Base-by-base conservation (phyloP, 2,329 filamentous ascomycete genomes). In the Calonectria hawksworthii region DNA sequence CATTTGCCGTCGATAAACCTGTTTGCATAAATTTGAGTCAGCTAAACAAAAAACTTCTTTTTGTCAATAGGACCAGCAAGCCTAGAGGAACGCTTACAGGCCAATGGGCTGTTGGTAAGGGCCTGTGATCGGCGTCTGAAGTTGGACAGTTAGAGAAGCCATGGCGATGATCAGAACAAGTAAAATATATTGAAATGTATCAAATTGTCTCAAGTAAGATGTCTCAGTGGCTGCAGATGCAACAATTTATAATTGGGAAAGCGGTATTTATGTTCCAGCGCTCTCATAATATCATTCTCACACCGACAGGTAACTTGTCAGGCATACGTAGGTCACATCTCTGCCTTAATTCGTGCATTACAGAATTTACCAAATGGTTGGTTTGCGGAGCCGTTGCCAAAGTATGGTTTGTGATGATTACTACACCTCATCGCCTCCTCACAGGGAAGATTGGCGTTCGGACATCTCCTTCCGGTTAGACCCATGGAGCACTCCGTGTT, bases 1-100 rank as follows among this genome's bases (percentile, higher is more conserved):
- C 93, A 98, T 86, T 98, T 93, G 86, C 96, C 96, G 91, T 98
- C 96, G 91, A 97, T 96, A 90, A 95, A 96, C 73, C 93, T 94
- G 83, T 10, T 41, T 18, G 13, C 10, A 41, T 18, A 41, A 41
- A 14, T 41, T 41, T 41, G 14, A 18, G 36, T 41, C 16, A 41
- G 36, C 7, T 18, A 18, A 18, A 18, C 36, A 41, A 34, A 32
- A 32, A 32, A 6, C 34, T 13, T 34, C 34, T 34, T n/a, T n/a
- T n/a, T n/a, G n/a, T n/a, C n/a, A n/a, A n/a, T n/a, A n/a, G n/a
- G n/a, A n/a, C n/a, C n/a, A n/a, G n/a, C n/a, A n/a, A n/a, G 36
- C 16, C 16, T 9, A 41, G 16, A 9, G 16, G 36, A 41, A 9
- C 14, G 10, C 36, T 41, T 14, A 41, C 36, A 41, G 36, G 14